These are phyloP conservation scores for Scedosporium boydii DNA, from an alignment of 2,329 filamentous ascomycete species.

Conservation along the genomic window DNA sequence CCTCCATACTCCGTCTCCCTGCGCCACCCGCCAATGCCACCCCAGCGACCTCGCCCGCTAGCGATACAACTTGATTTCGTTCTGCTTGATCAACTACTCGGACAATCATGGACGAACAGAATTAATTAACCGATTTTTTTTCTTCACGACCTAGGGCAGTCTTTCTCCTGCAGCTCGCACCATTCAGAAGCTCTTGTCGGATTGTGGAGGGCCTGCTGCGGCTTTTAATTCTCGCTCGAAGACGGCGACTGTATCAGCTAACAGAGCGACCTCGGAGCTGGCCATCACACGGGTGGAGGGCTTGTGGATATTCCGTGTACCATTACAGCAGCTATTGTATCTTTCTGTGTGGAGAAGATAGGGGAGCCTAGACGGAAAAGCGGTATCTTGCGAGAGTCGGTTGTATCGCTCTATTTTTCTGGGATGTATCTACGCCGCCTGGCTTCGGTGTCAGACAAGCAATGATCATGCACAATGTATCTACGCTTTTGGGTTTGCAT, in stretches of 20 bases:
- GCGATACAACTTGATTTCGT: too few relatives aligned
- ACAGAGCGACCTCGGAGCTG: background rate
- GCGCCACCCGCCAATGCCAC: background rate
- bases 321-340: background rate
- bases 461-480: background rate
- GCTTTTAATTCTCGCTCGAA: too few relatives aligned
- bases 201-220: too few relatives aligned
- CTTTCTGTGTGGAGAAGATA: background rate
- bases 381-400: background rate
- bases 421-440: background rate
- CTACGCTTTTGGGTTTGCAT: background rate
- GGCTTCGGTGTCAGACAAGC: background rate
- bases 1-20: background rate
- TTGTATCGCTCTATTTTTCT: background rate
- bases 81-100: too few relatives aligned
- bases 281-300: background rate
- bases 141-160: too few relatives aligned
- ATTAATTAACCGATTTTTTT: too few relatives aligned
- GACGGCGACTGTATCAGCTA: background rate
- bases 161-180: too few relatives aligned
- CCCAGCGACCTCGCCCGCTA: background rate
- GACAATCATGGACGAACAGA: too few relatives aligned
- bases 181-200: too few relatives aligned
- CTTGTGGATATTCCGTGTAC: background rate
- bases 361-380: background rate